A percentile compares a stretch with the other conserved stretches of the same genome.
phyloP scores from a whole-genome alignment of 495 filamentous ascomycete species.

The Neurospora sp. region DNA sequence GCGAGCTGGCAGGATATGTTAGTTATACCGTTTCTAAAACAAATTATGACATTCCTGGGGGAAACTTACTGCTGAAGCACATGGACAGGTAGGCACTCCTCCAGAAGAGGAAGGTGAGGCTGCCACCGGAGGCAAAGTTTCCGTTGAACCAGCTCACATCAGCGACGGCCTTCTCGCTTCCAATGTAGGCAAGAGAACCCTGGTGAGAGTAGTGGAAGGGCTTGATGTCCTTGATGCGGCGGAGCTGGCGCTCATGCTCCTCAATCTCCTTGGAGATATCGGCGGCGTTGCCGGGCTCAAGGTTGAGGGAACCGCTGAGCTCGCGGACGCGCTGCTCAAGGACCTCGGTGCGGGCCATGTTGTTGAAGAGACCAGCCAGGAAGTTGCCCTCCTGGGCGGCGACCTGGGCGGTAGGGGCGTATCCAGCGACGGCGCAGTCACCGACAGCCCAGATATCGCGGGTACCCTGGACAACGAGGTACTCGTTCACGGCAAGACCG shows the following conservation, averaged over 20 bases:
- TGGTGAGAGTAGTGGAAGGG: slow-evolving; percentile 98
- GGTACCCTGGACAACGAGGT: slow-evolving; percentile 92
- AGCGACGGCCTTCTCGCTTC: slow-evolving; percentile 92
- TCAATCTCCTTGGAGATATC: slow-evolving; percentile 69
- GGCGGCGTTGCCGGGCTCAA: slow-evolving; percentile 47
- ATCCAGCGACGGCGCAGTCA: slow-evolving; percentile 91
- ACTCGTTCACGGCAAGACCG: slow-evolving; percentile 93
- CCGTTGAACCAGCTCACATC: slow-evolving; percentile 97
- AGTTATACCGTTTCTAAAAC: neutral
- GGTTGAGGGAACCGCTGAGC: slow-evolving; percentile 40
- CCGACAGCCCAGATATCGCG: slow-evolving; percentile 81
- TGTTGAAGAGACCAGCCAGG: slow-evolving; percentile 92
- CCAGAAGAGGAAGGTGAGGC: slow-evolving; percentile 88
- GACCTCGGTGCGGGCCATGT: slow-evolving; percentile 82
- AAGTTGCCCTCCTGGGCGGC: slow-evolving; percentile 93
- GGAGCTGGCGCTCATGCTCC: slow-evolving; percentile 71
- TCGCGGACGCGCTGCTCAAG: slow-evolving; percentile 66
- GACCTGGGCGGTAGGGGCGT: slow-evolving; percentile 95
- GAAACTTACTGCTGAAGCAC: slow-evolving; percentile 91
- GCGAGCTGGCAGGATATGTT: slow-evolving; percentile 44
- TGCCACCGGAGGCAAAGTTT: slow-evolving; percentile 81
- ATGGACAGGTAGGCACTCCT: slow-evolving; percentile 95
- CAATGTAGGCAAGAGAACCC: slow-evolving; percentile 94
- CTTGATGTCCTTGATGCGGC: slow-evolving; percentile 82
- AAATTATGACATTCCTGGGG: neutral